phyloP scores from a whole-genome alignment of 768 basidiomycete genomes.

The Panaeolus cyanescens region DNA sequence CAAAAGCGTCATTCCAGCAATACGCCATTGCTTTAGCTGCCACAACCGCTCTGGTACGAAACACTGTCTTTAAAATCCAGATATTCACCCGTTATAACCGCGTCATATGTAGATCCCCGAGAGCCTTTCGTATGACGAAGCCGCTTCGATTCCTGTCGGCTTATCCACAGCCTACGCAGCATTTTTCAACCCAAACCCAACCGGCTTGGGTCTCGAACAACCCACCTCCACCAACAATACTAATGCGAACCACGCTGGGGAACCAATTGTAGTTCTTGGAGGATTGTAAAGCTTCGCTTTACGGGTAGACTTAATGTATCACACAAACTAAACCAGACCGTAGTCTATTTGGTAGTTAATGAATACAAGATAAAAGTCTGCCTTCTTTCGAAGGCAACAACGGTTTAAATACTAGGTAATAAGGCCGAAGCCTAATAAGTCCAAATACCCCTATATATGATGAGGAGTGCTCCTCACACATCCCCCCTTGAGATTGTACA shows the following conservation, averaged over 20 bases:
- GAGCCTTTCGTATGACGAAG: constrained; percentile 48
- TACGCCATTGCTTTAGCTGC: constrained; percentile 10
- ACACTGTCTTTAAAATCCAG: not conserved
- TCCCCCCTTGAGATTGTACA: not conserved
- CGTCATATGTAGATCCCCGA: constrained; percentile 40
- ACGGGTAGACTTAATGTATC: no score
- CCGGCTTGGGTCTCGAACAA: constrained; percentile 41
- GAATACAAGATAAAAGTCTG: no score
- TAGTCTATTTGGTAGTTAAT: no score
- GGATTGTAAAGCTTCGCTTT: no score
- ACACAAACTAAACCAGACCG: no score
- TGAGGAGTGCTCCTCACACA: not conserved
- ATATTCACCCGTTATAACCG: constrained; percentile 6
- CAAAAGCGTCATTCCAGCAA: not conserved
- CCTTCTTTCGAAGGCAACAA: no score
- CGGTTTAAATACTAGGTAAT: no score
- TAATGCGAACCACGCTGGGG: constrained; percentile 41
- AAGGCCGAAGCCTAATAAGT: no score
- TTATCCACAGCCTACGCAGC: constrained; percentile 53
- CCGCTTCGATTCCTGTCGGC: constrained; percentile 48
- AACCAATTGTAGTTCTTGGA: constrained; percentile 49
- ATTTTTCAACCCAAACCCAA: constrained; percentile 38
- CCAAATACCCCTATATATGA: no score
- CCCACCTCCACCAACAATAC: constrained; percentile 38
- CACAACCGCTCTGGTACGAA: constrained; percentile 14